Evolutionary conservation across 2,329 filamentous ascomycete species (phyloP), one percentile per base, ranked within the genome.

Genomic region (Didymella exigua): DNA sequence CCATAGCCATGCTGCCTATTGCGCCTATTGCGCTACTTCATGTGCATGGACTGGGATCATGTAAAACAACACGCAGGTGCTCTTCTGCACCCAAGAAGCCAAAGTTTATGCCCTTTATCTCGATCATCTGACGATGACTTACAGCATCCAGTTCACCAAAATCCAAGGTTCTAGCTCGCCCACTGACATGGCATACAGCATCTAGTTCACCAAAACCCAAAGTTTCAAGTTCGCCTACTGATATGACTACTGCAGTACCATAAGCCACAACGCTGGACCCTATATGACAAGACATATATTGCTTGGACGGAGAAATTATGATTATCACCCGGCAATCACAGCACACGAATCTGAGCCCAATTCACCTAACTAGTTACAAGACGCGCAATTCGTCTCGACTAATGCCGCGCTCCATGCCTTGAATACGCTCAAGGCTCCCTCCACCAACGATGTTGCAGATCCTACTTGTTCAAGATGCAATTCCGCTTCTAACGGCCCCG

Each of bases 391-490:
- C 37, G 18, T 37, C 23, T 30, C 13, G 14, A 16, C 37, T 34
- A 53, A 47, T 31, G 37, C 30, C 26, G 30, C 41, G 21, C 29
- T 19, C 23, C 29, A 13, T 36, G 31, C 23, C 42, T 16, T 40
- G 26, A 36, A 23, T 37, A 19, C 23, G 9, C 38, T 27, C 23
- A 41, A 9, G 9, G 16, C 31, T 30, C 29, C 30, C 24, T n/a
- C 29, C n/a, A 34, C 34, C 33, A 45, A 34, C 24, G 4, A 49
- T 14, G 21, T 41, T 46, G 52, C 52, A 36, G 52, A 55, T 55
- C 52, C 18, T 49, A 11, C 52, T 48, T 24, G n/a, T 42, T 49
- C 33, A 49, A 49, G 52, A 18, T 36, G 46, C 37, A 49, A 23
- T 40, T 49, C 52, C 46, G 52, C 33, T 30, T 29, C 46, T 45